These are phyloP conservation scores for Tetrahymena malaccensis DNA, from an alignment of 73 alveolate species.

Conservation along the genomic window DNA sequence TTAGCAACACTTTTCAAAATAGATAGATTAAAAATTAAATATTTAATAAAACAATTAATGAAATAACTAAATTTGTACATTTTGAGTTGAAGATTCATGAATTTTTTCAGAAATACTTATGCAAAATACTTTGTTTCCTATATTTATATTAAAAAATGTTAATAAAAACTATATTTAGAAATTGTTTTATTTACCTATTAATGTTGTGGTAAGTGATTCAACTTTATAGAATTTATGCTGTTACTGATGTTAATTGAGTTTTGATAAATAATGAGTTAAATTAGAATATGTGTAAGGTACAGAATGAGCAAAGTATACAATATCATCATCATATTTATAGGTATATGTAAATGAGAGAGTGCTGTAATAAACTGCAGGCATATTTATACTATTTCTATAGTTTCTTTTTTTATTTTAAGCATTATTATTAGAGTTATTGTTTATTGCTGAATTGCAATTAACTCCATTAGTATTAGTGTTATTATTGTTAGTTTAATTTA, in stretches of 20 bases:
- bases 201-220: background rate
- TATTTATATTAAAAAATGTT: background rate
- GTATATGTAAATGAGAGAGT: conserved; percentile 46
- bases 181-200: background rate
- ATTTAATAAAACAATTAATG: no score
- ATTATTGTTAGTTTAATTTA: background rate
- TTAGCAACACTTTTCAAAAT: no score
- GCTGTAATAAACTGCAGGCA: conserved; percentile 13
- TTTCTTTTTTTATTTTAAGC: background rate
- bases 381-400: background rate
- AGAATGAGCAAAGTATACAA: conserved; percentile 76
- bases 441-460: background rate
- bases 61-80: background rate
- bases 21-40: no score
- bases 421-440: background rate
- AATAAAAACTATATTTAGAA: background rate
- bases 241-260: background rate
- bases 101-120: background rate
- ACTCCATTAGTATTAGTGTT: background rate
- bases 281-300: conserved; percentile 78
- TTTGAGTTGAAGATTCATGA: background rate
- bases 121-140: background rate
- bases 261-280: conserved; percentile 46
- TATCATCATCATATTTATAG: conserved; percentile 43
- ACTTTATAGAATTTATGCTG: background rate